Conservation (phyloP, 164 flowering plant genomes). For the Tetrastigma voinierianum region DNA sequence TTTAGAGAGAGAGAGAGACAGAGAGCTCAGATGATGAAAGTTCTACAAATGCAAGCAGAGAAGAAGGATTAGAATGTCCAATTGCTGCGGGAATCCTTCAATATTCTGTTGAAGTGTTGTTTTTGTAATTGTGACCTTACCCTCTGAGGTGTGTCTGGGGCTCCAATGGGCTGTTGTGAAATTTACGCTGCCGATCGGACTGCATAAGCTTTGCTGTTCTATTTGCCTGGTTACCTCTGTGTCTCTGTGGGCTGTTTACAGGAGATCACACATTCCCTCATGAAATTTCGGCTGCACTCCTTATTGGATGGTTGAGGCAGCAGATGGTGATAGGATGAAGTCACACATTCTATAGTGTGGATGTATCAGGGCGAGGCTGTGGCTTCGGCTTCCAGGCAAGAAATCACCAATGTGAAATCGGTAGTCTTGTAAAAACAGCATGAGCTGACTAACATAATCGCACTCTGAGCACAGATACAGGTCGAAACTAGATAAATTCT, state of each 20-base stretch:
- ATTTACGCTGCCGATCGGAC: constrained; percentile 38
- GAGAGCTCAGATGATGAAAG: constrained; percentile 47
- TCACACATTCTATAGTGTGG: constrained; percentile 12
- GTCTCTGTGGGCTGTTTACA: too few relatives aligned
- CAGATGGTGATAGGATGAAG: constrained; percentile 44
- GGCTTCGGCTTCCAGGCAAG: constrained; percentile 18
- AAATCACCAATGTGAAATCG: constrained; percentile 5
- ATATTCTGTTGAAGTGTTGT: constrained; percentile 71
- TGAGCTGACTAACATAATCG: too few relatives aligned
- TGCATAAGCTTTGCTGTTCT: constrained; percentile 73
- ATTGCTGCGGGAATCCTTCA: constrained; percentile 78
- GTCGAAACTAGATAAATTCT: too few relatives aligned
- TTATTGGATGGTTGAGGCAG: constrained; percentile 85
- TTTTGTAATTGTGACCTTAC: constrained; percentile 79
- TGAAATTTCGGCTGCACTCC: constrained; percentile 67
- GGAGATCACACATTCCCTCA: constrained; percentile 60
- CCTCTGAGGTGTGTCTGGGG: constrained; percentile 59
- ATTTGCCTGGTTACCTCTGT: constrained; percentile 53
- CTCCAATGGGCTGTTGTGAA: constrained; percentile 49
- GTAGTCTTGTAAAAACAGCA: not conserved
- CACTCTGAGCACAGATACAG: too few relatives aligned
- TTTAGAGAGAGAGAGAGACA: too few relatives aligned
- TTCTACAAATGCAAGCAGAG: constrained; percentile 35
- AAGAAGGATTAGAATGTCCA: constrained; percentile 71
- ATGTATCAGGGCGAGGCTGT: constrained; percentile 7